Percentiles rank a stretch among this genome's conserved stretches.
phyloP scores from a whole-genome alignment of 2,329 filamentous ascomycete genomes.

The Pseudomassariella vexata region DNA sequence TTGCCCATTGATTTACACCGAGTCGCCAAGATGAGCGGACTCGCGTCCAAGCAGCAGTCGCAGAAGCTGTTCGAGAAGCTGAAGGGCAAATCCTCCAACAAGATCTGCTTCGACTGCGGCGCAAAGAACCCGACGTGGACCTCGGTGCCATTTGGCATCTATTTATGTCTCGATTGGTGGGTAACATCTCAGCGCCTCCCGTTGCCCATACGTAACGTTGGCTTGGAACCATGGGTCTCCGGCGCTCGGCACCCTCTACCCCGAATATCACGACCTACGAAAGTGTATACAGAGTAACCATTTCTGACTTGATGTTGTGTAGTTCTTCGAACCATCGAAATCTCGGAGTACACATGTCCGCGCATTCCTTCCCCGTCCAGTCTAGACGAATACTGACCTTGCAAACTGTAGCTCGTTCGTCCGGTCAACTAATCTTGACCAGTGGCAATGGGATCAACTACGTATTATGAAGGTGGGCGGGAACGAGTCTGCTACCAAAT shows the following conservation, averaged over 20 bases:
- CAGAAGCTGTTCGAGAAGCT: conserved; percentile 97
- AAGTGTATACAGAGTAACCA: too few relatives aligned
- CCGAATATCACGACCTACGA: too few relatives aligned
- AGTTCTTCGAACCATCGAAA: conserved; percentile 95
- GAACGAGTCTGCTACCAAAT: conserved; percentile 96
- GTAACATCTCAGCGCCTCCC: too few relatives aligned
- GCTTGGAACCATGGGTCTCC: too few relatives aligned
- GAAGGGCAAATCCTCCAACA: conserved; percentile 91
- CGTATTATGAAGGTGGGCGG: conserved; percentile 97
- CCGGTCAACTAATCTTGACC: conserved; percentile 94
- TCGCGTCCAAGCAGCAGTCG: conserved; percentile 89
- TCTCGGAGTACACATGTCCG: conserved; percentile 95
- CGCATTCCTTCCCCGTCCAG: too few relatives aligned
- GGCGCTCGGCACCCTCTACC: too few relatives aligned
- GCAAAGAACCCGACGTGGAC: conserved; percentile 99
- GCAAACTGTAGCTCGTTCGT: too few relatives aligned
- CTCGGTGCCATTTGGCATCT: conserved; percentile 94
- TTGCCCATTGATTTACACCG: too few relatives aligned
- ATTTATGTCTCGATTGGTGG: conserved; percentile 97
- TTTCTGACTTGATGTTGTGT: too few relatives aligned
- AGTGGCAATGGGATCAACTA: conserved; percentile 99
- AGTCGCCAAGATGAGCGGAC: conserved; percentile 50
- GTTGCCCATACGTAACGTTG: too few relatives aligned
- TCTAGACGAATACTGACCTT: too few relatives aligned
- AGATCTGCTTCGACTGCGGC: conserved; percentile 98